phyloP scores from a whole-genome alignment of 2,329 filamentous ascomycete species.

The Fusarium beomiforme region DNA sequence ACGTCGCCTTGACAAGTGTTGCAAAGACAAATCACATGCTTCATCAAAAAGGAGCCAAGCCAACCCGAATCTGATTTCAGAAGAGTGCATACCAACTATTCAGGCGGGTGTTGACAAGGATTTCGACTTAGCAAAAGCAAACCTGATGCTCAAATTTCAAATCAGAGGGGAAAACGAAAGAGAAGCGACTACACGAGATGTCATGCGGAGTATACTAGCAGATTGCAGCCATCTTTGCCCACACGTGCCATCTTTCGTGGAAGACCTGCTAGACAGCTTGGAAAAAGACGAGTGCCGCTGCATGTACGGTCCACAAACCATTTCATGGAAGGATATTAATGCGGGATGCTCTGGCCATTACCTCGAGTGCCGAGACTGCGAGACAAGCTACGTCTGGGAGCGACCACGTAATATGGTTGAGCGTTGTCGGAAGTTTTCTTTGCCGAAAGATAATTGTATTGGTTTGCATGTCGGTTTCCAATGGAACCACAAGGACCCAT shows the following conservation, averaged over 20 bases:
- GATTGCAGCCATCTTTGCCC: background rate
- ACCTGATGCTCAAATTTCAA: background rate
- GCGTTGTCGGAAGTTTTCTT: background rate
- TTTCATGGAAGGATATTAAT: rapidly evolving
- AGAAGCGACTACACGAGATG: background rate
- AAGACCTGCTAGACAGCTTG: background rate
- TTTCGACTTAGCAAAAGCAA: background rate
- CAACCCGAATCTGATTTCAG: background rate
- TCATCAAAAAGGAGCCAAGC: background rate
- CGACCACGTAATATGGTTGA: background rate
- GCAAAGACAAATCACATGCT: background rate
- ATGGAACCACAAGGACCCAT: background rate
- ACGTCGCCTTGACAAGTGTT: background rate
- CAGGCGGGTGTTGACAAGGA: background rate
- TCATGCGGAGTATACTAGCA: background rate
- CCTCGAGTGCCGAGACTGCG: background rate
- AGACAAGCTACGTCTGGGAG: background rate
- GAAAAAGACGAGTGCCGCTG: background rate
- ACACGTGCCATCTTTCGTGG: background rate
- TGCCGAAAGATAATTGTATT: background rate
- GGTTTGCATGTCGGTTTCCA: background rate
- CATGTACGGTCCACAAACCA: rapidly evolving
- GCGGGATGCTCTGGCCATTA: background rate
- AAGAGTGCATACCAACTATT: background rate
- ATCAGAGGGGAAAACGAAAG: background rate